Conservation (phyloP, 108 stramenopile species). For the Cafeteria roenbergensis region DNA sequence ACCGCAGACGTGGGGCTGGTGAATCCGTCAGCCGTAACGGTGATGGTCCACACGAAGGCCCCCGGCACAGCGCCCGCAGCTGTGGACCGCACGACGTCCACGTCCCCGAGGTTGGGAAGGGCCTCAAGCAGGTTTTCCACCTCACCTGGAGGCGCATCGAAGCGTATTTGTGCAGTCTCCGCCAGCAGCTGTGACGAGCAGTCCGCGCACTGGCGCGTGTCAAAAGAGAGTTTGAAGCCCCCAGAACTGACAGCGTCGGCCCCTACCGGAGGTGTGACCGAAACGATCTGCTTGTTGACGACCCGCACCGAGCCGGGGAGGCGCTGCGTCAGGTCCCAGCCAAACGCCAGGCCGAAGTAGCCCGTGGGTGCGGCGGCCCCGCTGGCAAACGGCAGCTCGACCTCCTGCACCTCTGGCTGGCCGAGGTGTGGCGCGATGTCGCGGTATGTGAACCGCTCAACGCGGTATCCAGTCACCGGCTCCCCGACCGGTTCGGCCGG, state of each 20-base stretch:
- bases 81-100: slow-evolving; percentile 1
- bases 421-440: not conserved
- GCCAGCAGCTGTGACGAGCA: not conserved
- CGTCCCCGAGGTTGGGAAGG: slow-evolving; percentile 12
- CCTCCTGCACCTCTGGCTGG: not conserved
- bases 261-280: no score
- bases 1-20: not conserved
- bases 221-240: no score
- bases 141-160: no score
- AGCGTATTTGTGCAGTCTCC: not conserved
- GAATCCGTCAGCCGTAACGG: slow-evolving; percentile 10
- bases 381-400: no score
- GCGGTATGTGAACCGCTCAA: not conserved
- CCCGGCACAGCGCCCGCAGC: not conserved
- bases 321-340: not conserved
- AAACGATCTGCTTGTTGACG: not conserved
- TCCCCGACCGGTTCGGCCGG: not conserved
- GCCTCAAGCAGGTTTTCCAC: slow-evolving; percentile 3
- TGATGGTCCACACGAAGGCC: slow-evolving; percentile 11
- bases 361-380: no score
- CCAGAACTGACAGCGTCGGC: no score
- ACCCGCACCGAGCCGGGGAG: not conserved
- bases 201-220: not conserved
- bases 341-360: not conserved
- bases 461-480: not conserved